Conservation (phyloP, 2,329 filamentous ascomycete species). For the Talaromyces sp. region DNA sequence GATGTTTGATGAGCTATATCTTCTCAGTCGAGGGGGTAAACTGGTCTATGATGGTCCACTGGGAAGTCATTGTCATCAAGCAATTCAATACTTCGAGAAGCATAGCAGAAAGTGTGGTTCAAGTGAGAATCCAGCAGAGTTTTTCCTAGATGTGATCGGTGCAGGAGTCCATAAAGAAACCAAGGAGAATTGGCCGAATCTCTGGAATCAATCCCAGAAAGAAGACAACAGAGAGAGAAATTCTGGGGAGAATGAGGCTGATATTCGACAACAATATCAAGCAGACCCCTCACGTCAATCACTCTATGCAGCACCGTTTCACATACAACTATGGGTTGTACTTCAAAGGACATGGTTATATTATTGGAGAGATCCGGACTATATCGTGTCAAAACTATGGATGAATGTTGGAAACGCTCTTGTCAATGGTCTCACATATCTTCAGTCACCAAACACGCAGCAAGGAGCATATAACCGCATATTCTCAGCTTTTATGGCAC, state of each 20-base stretch:
- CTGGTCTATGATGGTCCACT: slow-evolving; percentile 51
- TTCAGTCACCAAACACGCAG: background rate
- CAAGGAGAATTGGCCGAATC: background rate
- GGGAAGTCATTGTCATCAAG: slow-evolving; percentile 42
- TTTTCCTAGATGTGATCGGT: background rate
- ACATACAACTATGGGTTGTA: slow-evolving; percentile 63
- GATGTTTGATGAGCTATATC: slow-evolving; percentile 52
- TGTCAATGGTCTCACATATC: slow-evolving; percentile 18
- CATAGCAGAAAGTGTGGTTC: background rate
- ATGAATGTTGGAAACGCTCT: slow-evolving; percentile 16
- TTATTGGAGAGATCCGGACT: slow-evolving; percentile 21
- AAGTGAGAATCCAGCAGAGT: slow-evolving; percentile 1
- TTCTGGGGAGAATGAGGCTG: background rate
- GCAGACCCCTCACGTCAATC: background rate
- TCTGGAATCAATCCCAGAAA: background rate
- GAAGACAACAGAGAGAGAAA: background rate
- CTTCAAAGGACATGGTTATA: slow-evolving; percentile 16
- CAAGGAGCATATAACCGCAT: background rate
- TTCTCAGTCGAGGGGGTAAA: slow-evolving; percentile 51
- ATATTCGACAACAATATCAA: background rate
- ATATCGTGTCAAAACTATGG: slow-evolving; percentile 13
- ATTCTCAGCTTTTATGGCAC: slow-evolving; percentile 2
- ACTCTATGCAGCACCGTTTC: slow-evolving; percentile 33
- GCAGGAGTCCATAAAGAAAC: background rate
- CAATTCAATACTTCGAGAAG: background rate